Evolutionary conservation across 2,329 filamentous ascomycete species (phyloP).

Genomic region (Magnaporthiopsis rhizophila): DNA sequence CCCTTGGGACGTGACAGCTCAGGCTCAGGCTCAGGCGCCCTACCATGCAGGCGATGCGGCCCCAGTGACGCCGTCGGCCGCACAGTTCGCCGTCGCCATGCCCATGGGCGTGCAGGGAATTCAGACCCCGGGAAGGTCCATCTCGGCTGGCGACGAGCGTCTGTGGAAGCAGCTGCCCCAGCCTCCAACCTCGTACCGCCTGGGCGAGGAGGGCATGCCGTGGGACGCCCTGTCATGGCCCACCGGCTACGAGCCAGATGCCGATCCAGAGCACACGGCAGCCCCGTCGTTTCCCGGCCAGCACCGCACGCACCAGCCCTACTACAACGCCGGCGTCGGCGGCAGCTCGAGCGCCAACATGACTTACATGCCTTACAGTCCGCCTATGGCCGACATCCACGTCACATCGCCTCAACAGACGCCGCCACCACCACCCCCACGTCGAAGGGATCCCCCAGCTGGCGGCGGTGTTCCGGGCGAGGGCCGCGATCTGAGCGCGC

Average conservation of each 20-base stretch:
- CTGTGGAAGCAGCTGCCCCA: slow-evolving; percentile 36
- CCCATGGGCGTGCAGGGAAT: neutral
- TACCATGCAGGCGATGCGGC: slow-evolving; percentile 12
- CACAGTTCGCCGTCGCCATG: slow-evolving; percentile 5
- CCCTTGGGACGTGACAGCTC: slow-evolving; percentile 32
- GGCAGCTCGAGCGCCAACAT: neutral
- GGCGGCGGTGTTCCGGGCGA: neutral
- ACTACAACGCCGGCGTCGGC: slow-evolving; percentile 3
- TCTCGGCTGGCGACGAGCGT: neutral
- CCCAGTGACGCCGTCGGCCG: slow-evolving; percentile 17
- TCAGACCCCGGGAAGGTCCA: neutral
- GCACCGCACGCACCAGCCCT: neutral
- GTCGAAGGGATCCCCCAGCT: neutral
- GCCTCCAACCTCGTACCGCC: slow-evolving; percentile 27
- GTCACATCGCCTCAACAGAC: slow-evolving; percentile 2
- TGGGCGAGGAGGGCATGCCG: slow-evolving; percentile 40
- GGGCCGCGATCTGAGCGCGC: slow-evolving; percentile 37
- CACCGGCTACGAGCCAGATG: slow-evolving; percentile 19
- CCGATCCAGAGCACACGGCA: slow-evolving; percentile 20
- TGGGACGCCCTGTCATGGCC: slow-evolving; percentile 35
- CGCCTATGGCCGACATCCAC: slow-evolving; percentile 5
- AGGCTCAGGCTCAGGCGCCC: slow-evolving; percentile 19
- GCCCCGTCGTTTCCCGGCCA: slow-evolving; percentile 10
- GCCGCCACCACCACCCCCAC: neutral
- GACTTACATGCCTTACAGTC: slow-evolving; percentile 6